A percentile compares a stretch with the other conserved stretches of the same genome.
Conservation (phyloP, 2,329 filamentous ascomycete genomes). For the Monilinia laxa region DNA sequence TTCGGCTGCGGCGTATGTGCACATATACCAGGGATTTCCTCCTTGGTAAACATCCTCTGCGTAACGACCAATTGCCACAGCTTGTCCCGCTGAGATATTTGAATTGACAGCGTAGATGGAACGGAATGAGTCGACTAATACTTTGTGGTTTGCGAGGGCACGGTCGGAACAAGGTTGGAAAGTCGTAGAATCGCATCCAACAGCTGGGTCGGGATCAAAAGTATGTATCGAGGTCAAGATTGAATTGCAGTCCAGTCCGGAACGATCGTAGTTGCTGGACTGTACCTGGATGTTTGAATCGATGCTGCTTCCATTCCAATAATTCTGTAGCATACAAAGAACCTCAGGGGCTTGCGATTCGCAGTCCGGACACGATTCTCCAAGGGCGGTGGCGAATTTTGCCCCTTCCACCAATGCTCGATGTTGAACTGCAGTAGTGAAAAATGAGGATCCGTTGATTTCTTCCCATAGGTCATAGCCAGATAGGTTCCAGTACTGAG, state of each 20-base stretch:
- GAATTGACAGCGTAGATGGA: slow-evolving; percentile 63
- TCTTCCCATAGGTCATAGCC: slow-evolving; percentile 84
- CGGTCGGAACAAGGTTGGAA: slow-evolving; percentile 61
- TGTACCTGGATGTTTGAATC: slow-evolving; percentile 67
- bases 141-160: slow-evolving; percentile 73
- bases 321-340: slow-evolving; percentile 72
- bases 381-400: slow-evolving; percentile 61
- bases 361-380: slow-evolving; percentile 59
- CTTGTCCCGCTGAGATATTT: slow-evolving; percentile 58
- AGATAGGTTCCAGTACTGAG: slow-evolving; percentile 65
- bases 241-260: slow-evolving; percentile 70
- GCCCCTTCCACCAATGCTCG: slow-evolving; percentile 61
- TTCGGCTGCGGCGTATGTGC: slow-evolving; percentile 59
- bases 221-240: slow-evolving; percentile 63
- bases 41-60: slow-evolving; percentile 71
- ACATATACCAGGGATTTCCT: slow-evolving; percentile 69
- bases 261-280: slow-evolving; percentile 50
- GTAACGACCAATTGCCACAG: slow-evolving; percentile 66
- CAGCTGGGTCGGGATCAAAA: slow-evolving; percentile 59
- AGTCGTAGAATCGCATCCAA: slow-evolving; percentile 64
- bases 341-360: slow-evolving; percentile 63
- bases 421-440: slow-evolving; percentile 69
- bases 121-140: slow-evolving; percentile 71
- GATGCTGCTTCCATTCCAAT: slow-evolving; percentile 67
- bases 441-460: slow-evolving; percentile 73